Percentiles rank a stretch among this genome's conserved stretches.
These are phyloP conservation scores for Pichia inconspicua DNA, from an alignment of 1,139 yeast species.

Conservation along the genomic window DNA sequence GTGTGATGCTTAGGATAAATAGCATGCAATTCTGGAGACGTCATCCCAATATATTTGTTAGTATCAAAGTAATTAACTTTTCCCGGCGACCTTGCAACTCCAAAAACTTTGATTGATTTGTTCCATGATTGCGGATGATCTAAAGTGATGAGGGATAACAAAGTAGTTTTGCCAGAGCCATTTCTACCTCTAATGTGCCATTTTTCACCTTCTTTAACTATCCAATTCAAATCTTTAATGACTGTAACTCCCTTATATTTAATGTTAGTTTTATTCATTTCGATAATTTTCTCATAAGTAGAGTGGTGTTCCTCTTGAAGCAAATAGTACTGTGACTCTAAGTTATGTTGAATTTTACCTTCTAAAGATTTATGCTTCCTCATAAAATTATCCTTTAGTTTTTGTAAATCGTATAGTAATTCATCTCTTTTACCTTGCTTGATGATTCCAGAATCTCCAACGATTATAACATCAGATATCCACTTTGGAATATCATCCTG, in stretches of 20 bases:
- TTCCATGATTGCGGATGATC: conserved; percentile 98
- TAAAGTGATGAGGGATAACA: conserved; percentile 75
- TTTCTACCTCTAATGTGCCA: conserved; percentile 90
- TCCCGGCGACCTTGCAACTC: conserved; percentile 66
- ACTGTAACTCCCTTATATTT: conserved; percentile 57
- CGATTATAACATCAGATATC: conserved; percentile 65
- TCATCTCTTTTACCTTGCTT: conserved; percentile 40
- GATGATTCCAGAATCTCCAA: conserved; percentile 45
- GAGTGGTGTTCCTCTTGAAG: background rate
- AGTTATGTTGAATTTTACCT: conserved; percentile 18
- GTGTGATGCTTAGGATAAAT: conserved; percentile 57
- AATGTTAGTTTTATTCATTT: conserved; percentile 58
- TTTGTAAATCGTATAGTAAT: conserved; percentile 22
- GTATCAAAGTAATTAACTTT: conserved; percentile 69
- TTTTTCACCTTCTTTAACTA: conserved; percentile 59
- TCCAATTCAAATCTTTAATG: conserved; percentile 57
- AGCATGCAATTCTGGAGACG: conserved; percentile 89
- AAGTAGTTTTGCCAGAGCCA: conserved; percentile 89
- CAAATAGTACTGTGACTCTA: conserved; percentile 7
- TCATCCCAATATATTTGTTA: conserved; percentile 72
- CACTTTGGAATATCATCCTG: conserved; percentile 75
- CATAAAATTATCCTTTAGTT: conserved; percentile 24
- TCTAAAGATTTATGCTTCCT: conserved; percentile 21
- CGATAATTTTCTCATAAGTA: conserved; percentile 32
- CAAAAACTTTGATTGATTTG: conserved; percentile 55